Evolutionary conservation across 495 filamentous ascomycete species (phyloP).

Genomic region (Xylaria nigripes): DNA sequence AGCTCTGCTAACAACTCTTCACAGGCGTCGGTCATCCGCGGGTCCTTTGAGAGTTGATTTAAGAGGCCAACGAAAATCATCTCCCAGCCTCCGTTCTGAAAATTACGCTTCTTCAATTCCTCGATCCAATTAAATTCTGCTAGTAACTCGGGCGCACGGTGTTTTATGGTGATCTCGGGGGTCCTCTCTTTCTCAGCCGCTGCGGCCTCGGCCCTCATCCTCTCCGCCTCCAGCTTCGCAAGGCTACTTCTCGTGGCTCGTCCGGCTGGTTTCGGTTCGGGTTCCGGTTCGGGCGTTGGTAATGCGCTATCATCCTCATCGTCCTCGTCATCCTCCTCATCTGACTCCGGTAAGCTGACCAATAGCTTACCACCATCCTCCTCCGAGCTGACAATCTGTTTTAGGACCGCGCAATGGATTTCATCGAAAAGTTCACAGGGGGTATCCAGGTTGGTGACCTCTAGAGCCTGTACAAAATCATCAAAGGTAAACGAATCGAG

Average conservation of each 20-base stretch:
- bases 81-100: constrained; percentile 86
- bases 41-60: constrained; percentile 70
- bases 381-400: constrained; percentile 70
- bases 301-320: constrained; percentile 45
- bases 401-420: constrained; percentile 83
- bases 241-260: constrained; percentile 79
- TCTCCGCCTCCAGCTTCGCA: constrained; percentile 67
- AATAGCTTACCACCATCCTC: constrained; percentile 70
- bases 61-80: constrained; percentile 80
- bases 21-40: constrained; percentile 59
- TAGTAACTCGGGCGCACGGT: constrained; percentile 76
- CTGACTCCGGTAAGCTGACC: constrained; percentile 68
- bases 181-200: constrained; percentile 37
- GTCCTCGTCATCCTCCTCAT: constrained; percentile 54
- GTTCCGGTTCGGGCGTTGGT: constrained; percentile 49
- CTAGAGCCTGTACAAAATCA: constrained; percentile 85
- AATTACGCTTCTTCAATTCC: constrained; percentile 71
- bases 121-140: constrained; percentile 73
- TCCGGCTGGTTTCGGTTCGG: constrained; percentile 52
- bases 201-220: constrained; percentile 47
- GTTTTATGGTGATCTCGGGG: constrained; percentile 39
- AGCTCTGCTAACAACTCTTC: constrained; percentile 72
- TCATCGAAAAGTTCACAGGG: constrained; percentile 86
- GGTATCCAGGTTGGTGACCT: constrained; percentile 64
- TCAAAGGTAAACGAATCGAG: constrained; percentile 97